Evolutionary conservation across 441 rosid species (phyloP).

Genomic region (Euphorbia corollata): DNA sequence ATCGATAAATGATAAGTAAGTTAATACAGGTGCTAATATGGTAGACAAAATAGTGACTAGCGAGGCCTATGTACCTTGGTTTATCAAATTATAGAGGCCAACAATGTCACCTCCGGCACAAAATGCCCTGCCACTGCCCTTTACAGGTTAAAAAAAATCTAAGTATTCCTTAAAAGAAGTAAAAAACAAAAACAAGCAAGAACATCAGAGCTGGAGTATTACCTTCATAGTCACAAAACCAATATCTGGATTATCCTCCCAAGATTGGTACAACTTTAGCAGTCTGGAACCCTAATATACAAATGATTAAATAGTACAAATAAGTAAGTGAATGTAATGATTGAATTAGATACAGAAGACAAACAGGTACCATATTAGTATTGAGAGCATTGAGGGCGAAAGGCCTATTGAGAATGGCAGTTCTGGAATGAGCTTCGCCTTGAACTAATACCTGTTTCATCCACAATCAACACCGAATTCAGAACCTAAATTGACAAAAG

Average conservation of each 20-base stretch:
- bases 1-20: too few species aligned
- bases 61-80: constrained; percentile 40
- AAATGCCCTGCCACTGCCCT: constrained; percentile 97
- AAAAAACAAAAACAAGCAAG: not conserved
- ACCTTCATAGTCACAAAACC: constrained; percentile 83
- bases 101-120: constrained; percentile 95
- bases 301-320: not conserved
- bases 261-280: constrained; percentile 57
- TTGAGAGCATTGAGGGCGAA: constrained; percentile 69
- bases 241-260: constrained; percentile 78
- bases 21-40: not conserved
- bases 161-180: not conserved
- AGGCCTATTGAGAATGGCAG: constrained; percentile 73
- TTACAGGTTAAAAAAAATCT: constrained; percentile 23
- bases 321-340: not conserved
- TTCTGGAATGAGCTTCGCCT: constrained; percentile 54
- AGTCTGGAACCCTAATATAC: constrained; percentile 47
- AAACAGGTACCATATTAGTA: constrained; percentile 44
- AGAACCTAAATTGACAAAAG: not conserved
- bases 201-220: not conserved
- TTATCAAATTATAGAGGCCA: constrained; percentile 50
- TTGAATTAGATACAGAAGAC: not conserved
- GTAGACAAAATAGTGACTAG: not conserved
- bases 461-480: not conserved
- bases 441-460: constrained; percentile 60